These are phyloP conservation scores for Hemileccinum impolitum DNA, from an alignment of 768 basidiomycete species.

Conservation along the genomic window DNA sequence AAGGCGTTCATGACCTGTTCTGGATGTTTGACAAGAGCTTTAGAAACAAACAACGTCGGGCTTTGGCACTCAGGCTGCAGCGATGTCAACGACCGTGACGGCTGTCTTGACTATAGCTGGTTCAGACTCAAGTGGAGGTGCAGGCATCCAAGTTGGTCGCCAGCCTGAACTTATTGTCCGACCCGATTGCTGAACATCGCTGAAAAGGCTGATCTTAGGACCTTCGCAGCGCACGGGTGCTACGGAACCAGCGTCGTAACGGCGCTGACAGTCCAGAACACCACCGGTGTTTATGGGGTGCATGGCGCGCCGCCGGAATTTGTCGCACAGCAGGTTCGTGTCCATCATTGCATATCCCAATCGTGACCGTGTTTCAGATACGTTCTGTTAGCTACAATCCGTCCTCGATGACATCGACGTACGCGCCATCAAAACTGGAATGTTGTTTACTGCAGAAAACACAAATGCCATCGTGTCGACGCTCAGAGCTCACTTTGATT, in stretches of 20 bases:
- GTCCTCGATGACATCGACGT: slow-evolving; percentile 72
- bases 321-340: slow-evolving; percentile 66
- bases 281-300: slow-evolving; percentile 74
- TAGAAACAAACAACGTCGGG: slow-evolving; percentile 24
- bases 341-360: background rate
- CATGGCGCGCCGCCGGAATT: slow-evolving; percentile 67
- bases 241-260: slow-evolving; percentile 84
- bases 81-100: slow-evolving; percentile 16
- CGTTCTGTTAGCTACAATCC: slow-evolving; percentile 51
- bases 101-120: slow-evolving; percentile 72
- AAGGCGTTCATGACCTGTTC: slow-evolving; percentile 4
- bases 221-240: slow-evolving; percentile 72
- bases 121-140: slow-evolving; percentile 81
- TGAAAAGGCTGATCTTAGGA: slow-evolving; percentile 80
- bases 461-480: slow-evolving; percentile 49
- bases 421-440: slow-evolving; percentile 82
- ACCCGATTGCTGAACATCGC: background rate
- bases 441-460: slow-evolving; percentile 67
- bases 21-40: slow-evolving; percentile 28
- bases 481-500: slow-evolving; percentile 42
- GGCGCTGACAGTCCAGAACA: slow-evolving; percentile 89
- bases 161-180: background rate
- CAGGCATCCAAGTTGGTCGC: slow-evolving; percentile 75
- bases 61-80: background rate
- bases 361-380: background rate